phyloP scores from a whole-genome alignment of 2,329 filamentous ascomycete genomes.

The Aulographum hederae region DNA sequence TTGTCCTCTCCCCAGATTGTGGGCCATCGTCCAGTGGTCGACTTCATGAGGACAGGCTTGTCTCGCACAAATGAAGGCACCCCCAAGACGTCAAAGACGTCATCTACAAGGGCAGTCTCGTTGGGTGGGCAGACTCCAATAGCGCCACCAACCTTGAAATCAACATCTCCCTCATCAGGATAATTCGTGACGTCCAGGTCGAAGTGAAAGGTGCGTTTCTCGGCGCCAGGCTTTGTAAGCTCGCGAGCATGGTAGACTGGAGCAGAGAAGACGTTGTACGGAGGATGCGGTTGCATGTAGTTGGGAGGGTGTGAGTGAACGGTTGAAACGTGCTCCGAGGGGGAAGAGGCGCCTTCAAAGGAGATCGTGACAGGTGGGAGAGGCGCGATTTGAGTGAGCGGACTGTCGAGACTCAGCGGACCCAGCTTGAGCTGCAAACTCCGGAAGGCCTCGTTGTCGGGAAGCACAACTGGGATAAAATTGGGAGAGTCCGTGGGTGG shows the following conservation, averaged over 20 bases:
- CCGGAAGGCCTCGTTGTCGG: slow-evolving; percentile 71
- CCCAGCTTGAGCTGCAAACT: slow-evolving; percentile 62
- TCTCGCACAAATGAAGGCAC: slow-evolving; percentile 70
- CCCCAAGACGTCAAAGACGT: slow-evolving; percentile 64
- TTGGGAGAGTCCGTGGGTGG: slow-evolving; percentile 24
- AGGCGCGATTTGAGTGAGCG: slow-evolving; percentile 51
- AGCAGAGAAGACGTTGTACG: slow-evolving; percentile 82
- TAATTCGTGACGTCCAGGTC: slow-evolving; percentile 95
- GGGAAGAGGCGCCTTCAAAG: slow-evolving; percentile 34
- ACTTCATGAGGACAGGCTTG: slow-evolving; percentile 64
- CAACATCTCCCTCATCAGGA: slow-evolving; percentile 58
- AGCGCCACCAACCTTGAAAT: slow-evolving; percentile 92
- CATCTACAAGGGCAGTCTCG: slow-evolving; percentile 55
- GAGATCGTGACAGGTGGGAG: slow-evolving; percentile 61
- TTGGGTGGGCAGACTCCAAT: slow-evolving; percentile 90
- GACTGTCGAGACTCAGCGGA: slow-evolving; percentile 49
- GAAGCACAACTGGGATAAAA: slow-evolving; percentile 32
- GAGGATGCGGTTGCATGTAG: slow-evolving; percentile 88
- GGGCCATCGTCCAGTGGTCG: slow-evolving; percentile 72
- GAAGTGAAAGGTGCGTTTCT: slow-evolving; percentile 96
- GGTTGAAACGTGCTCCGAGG: slow-evolving; percentile 20
- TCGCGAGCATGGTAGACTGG: slow-evolving; percentile 70
- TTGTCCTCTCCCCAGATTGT: slow-evolving; percentile 94
- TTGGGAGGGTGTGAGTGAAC: slow-evolving; percentile 52
- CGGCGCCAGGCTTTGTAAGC: slow-evolving; percentile 70